Evolutionary conservation across 1,284 basidiomycete genomes (phyloP).

Genomic region (Rhodotorula sp.): DNA sequence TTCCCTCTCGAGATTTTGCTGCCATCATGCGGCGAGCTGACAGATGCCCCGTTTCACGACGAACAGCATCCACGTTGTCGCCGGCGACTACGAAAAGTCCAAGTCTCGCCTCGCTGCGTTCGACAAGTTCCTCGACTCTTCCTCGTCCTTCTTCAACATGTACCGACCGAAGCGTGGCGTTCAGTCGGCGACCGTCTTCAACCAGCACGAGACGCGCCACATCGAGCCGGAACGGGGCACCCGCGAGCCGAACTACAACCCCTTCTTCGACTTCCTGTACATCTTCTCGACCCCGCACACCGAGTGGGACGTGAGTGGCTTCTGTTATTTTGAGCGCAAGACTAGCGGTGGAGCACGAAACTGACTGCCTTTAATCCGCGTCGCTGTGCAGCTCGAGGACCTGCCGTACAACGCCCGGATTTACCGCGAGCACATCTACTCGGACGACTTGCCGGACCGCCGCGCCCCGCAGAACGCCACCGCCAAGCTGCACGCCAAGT

Average conservation of each 20-base stretch:
- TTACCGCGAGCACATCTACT: conserved; percentile 42
- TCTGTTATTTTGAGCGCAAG: too few species aligned
- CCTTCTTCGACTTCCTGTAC: conserved; percentile 43
- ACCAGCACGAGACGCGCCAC: conserved; percentile 35
- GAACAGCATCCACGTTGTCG: conserved; percentile 39
- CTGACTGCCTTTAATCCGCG: too few species aligned
- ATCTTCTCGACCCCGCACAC: conserved; percentile 42
- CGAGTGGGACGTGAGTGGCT: conserved; percentile 44
- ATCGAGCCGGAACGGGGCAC: conserved; percentile 35
- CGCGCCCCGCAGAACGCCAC: conserved; percentile 34
- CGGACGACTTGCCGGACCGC: conserved; percentile 42
- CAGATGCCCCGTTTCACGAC: too few species aligned
- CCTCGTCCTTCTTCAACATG: conserved; percentile 44
- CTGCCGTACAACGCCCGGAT: conserved; percentile 38
- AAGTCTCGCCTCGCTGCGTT: conserved; percentile 31
- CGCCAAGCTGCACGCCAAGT: conserved; percentile 43
- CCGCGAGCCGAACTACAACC: conserved; percentile 37
- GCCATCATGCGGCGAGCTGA: too few species aligned
- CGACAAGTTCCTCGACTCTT: conserved; percentile 38
- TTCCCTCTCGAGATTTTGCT: too few species aligned
- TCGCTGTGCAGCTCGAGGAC: conserved; percentile 26
- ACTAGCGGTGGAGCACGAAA: too few species aligned
- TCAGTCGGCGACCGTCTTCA: conserved; percentile 36
- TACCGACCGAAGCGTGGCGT: conserved; percentile 41
- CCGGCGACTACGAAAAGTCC: conserved; percentile 35